A percentile compares a stretch with the other conserved stretches of the same genome.
These are phyloP conservation scores for Trichoderma brevicompactum DNA, from an alignment of 2,329 filamentous ascomycete species.

Conservation along the genomic window DNA sequence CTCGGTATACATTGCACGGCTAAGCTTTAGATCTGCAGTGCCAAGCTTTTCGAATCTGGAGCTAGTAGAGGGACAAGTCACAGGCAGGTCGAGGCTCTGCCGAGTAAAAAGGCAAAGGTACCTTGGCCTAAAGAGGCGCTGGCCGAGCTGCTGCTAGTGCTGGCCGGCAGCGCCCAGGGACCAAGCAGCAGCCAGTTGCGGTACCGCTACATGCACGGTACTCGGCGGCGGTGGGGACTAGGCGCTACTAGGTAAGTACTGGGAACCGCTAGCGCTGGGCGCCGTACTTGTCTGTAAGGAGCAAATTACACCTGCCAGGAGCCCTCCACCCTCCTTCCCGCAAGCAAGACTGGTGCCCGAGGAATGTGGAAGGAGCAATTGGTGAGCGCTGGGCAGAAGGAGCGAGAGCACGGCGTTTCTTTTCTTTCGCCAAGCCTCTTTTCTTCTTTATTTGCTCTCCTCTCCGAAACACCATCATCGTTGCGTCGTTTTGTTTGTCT, in stretches of 20 bases:
- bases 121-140: not conserved
- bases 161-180: not conserved
- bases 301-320: not conserved
- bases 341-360: not conserved
- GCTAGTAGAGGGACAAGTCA: slow-evolving; percentile 17
- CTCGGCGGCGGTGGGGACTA: not conserved
- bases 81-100: slow-evolving; percentile 10
- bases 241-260: not conserved
- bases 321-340: slow-evolving; percentile 1
- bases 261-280: too few species aligned
- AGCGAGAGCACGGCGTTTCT: not conserved
- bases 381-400: too few species aligned
- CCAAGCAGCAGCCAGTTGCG: not conserved
- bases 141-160: not conserved
- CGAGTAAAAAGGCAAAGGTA: not conserved
- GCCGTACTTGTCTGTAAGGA: not conserved
- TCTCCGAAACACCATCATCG: not conserved
- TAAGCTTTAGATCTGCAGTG: slow-evolving; percentile 25
- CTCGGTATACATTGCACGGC: slow-evolving; percentile 1
- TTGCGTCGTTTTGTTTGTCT: not conserved
- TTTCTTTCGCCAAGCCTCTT: not conserved
- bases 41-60: slow-evolving; percentile 28
- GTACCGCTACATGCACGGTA: not conserved
- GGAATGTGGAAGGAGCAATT: slow-evolving; percentile 1
- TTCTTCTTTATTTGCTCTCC: not conserved